Evolutionary conservation across 805 yeast genomes (phyloP).

Genomic region (Sugiyamaella lignohabitans): DNA sequence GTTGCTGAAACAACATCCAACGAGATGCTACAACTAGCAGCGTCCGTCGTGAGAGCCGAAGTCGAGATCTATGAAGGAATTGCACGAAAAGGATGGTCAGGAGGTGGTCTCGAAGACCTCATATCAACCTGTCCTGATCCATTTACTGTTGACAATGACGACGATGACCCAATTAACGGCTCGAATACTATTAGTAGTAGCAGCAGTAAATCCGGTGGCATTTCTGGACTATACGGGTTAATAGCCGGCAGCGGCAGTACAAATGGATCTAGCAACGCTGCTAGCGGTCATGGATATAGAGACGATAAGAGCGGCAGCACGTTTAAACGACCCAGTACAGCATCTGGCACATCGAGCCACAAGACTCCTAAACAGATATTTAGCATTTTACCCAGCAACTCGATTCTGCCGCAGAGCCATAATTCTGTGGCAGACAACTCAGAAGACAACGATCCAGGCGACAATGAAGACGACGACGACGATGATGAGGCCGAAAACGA

Average conservation of each 20-base stretch:
- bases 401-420: slow-evolving; percentile 23
- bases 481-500: background rate
- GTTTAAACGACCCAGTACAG: background rate
- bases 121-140: slow-evolving; percentile 63
- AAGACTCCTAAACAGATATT: slow-evolving; percentile 16
- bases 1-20: slow-evolving; percentile 58
- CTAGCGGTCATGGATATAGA: background rate
- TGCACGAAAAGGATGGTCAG: slow-evolving; percentile 80
- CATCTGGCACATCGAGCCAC: background rate
- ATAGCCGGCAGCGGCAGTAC: background rate
- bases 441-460: background rate
- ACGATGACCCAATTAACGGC: background rate
- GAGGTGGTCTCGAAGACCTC: slow-evolving; percentile 75
- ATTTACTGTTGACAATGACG: slow-evolving; percentile 31
- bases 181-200: background rate
- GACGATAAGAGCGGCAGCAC: background rate
- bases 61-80: slow-evolving; percentile 74
- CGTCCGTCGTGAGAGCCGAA: slow-evolving; percentile 68
- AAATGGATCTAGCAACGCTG: background rate
- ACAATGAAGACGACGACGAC: slow-evolving; percentile 6
- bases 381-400: slow-evolving; percentile 25
- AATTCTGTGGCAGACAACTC: background rate
- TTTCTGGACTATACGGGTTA: background rate
- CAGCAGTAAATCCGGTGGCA: background rate
- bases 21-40: slow-evolving; percentile 47